Evolutionary conservation across 495 filamentous ascomycete species (phyloP).

Genomic region (Xylaria longipes): DNA sequence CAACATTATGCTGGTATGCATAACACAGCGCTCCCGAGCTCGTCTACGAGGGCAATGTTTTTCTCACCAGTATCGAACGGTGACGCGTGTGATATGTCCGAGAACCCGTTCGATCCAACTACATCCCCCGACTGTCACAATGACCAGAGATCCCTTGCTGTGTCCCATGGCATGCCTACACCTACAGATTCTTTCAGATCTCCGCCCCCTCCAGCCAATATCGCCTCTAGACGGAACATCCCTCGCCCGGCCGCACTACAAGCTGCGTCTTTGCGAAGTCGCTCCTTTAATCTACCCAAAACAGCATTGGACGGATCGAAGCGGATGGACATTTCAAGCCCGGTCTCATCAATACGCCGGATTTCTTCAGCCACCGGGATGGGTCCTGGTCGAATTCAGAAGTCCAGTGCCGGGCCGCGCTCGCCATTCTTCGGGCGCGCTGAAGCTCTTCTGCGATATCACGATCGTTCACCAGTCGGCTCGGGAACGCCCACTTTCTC

Average conservation of each 20-base stretch:
- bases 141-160: constrained; percentile 6
- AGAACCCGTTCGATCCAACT: constrained; percentile 20
- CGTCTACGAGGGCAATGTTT: constrained; percentile 7
- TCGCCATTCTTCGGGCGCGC: constrained; percentile 52
- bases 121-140: constrained; percentile 24
- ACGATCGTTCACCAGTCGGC: constrained; percentile 43
- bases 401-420: constrained; percentile 46
- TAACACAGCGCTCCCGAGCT: neutral
- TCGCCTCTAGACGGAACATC: constrained; percentile 55
- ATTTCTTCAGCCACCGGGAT: constrained; percentile 51
- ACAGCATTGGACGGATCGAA: constrained; percentile 47
- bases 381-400: constrained; percentile 49
- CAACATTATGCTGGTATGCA: constrained; percentile 21
- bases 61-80: constrained; percentile 24
- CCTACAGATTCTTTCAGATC: constrained; percentile 51
- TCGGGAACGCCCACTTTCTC: constrained; percentile 29
- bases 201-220: constrained; percentile 54
- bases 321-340: constrained; percentile 46
- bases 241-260: constrained; percentile 50
- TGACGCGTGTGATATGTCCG: constrained; percentile 23
- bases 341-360: constrained; percentile 48
- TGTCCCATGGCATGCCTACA: constrained; percentile 33
- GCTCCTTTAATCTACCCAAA: constrained; percentile 43
- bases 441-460: constrained; percentile 47
- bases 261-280: constrained; percentile 43